Conservation (phyloP, 108 stramenopile species). For the Discostella pseudostelligera region DNA sequence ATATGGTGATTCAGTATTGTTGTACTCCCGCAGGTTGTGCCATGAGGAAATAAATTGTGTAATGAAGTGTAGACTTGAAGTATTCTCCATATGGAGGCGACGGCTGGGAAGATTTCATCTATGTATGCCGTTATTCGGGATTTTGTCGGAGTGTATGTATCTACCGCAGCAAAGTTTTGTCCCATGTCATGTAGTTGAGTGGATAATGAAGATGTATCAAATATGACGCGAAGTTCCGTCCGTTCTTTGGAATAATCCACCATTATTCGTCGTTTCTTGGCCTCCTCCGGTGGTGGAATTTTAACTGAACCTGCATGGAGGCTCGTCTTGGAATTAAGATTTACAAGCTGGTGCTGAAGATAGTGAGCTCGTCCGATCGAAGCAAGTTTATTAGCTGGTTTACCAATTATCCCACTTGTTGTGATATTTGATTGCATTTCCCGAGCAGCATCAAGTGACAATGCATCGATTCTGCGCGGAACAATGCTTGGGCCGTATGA, state of each 20-base stretch:
- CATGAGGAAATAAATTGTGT: constrained; percentile 24
- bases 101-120: constrained; percentile 34
- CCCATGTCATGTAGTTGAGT: constrained; percentile 21
- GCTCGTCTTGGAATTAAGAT: constrained; percentile 17
- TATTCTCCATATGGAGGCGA: constrained; percentile 20
- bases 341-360: constrained; percentile 29
- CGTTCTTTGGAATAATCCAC: constrained; percentile 15
- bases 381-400: constrained; percentile 1
- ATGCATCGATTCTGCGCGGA: constrained; percentile 17
- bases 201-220: constrained; percentile 25
- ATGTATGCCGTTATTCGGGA: constrained; percentile 22
- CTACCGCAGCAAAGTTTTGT: constrained; percentile 23
- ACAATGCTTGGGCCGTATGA: constrained; percentile 40
- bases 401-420: background rate
- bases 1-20: constrained; percentile 25
- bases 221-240: constrained; percentile 18
- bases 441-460: background rate
- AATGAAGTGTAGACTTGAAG: constrained; percentile 16
- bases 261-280: constrained; percentile 18
- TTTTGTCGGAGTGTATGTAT: constrained; percentile 21
- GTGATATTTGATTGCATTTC: background rate
- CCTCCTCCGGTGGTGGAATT: constrained; percentile 26
- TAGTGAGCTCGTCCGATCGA: constrained; percentile 22
- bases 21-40: constrained; percentile 14
- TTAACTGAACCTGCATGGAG: constrained; percentile 1